A percentile compares a stretch with the other conserved stretches of the same genome.
phyloP scores from a whole-genome alignment of 2,329 filamentous ascomycete species.

The Nigrospora sphaerica region DNA sequence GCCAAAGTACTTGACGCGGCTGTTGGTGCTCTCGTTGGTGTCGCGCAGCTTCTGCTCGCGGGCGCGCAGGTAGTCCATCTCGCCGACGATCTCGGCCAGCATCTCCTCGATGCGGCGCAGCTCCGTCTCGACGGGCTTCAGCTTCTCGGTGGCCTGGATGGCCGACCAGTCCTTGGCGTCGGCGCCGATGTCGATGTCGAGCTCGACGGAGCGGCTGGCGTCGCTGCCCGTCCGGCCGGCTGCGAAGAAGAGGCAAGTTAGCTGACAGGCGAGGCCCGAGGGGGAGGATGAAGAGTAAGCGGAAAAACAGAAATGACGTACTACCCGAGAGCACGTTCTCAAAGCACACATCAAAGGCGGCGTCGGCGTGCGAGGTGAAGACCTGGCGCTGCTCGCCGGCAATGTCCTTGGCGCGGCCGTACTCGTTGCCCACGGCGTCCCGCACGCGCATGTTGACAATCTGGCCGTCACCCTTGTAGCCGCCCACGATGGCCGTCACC shows the following conservation, averaged over 20 bases:
- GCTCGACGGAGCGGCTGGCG: constrained; percentile 68
- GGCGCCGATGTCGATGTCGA: constrained; percentile 93
- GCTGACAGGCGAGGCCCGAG: not conserved
- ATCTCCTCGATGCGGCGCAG: constrained; percentile 88
- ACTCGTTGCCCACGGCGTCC: constrained; percentile 93
- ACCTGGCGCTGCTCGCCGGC: constrained; percentile 87
- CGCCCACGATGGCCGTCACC: constrained; percentile 82
- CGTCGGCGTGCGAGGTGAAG: constrained; percentile 88
- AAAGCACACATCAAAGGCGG: constrained; percentile 94
- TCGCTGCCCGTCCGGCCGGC: constrained; percentile 19
- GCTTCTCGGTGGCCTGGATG: constrained; percentile 93
- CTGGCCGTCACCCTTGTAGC: constrained; percentile 87
- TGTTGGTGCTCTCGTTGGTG: constrained; percentile 99
- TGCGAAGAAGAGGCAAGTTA: not conserved
- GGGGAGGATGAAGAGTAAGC: not conserved
- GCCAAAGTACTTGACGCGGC: constrained; percentile 97
- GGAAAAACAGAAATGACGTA: constrained; percentile 35
- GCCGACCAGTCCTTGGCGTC: constrained; percentile 98
- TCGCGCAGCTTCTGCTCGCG: constrained; percentile 94
- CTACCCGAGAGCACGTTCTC: constrained; percentile 71
- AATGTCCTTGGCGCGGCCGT: constrained; percentile 84
- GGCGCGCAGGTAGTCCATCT: constrained; percentile 91
- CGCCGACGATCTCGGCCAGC: constrained; percentile 76
- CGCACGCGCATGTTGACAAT: constrained; percentile 85
- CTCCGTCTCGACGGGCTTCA: constrained; percentile 94